Percentiles rank a stretch among this genome's conserved stretches.
Evolutionary conservation across 495 filamentous ascomycete species (phyloP).

Genomic region (Viridothelium virens): DNA sequence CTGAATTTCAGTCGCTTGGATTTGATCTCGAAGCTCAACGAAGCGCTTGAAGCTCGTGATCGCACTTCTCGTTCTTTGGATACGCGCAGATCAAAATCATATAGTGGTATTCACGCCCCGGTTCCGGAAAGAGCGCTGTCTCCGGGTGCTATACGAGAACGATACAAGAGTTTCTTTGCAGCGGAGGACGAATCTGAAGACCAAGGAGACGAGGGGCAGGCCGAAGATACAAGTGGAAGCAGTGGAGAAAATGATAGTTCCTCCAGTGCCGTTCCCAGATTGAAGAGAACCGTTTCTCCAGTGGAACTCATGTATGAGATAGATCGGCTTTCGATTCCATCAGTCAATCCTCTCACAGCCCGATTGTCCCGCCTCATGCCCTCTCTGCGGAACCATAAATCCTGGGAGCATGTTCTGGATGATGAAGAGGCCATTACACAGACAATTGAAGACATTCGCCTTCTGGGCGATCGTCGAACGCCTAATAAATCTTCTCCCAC

Average conservation of each 20-base stretch:
- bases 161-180: slow-evolving; percentile 35
- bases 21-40: slow-evolving; percentile 33
- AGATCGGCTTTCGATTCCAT: slow-evolving; percentile 35
- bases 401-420: slow-evolving; percentile 23
- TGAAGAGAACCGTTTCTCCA: slow-evolving; percentile 27
- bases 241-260: not conserved
- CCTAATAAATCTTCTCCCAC: not conserved
- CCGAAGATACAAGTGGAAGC: not conserved
- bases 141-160: slow-evolving; percentile 29
- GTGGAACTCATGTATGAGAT: slow-evolving; percentile 32
- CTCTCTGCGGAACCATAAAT: slow-evolving; percentile 25
- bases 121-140: slow-evolving; percentile 26
- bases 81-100: slow-evolving; percentile 20
- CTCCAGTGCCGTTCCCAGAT: slow-evolving; percentile 4
- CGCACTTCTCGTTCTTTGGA: slow-evolving; percentile 28
- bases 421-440: slow-evolving; percentile 24
- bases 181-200: slow-evolving; percentile 27
- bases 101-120: slow-evolving; percentile 25
- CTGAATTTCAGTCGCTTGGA: slow-evolving; percentile 38
- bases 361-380: slow-evolving; percentile 33
- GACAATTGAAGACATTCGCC: slow-evolving; percentile 25
- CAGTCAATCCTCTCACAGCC: slow-evolving; percentile 31
- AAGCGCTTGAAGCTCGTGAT: slow-evolving; percentile 26
- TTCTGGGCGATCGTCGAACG: slow-evolving; percentile 21
- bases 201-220: not conserved